Evolutionary conservation across 805 yeast genomes (phyloP).

Genomic region (Wickerhamiella qilinensis): DNA sequence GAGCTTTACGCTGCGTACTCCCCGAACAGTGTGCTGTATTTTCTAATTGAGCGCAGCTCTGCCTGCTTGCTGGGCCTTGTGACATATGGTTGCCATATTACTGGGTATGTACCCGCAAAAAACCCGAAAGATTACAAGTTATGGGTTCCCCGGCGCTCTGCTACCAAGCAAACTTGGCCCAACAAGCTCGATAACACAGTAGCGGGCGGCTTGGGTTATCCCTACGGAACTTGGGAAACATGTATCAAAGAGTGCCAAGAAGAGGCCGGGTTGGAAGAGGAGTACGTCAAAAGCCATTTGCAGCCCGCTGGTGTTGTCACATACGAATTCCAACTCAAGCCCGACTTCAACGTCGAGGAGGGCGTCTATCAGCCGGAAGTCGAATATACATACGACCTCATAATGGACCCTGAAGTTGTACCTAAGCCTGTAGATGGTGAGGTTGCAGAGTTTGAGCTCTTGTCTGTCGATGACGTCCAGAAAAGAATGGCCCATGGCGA

Average conservation of each 20-base stretch:
- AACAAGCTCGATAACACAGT: conserved; percentile 83
- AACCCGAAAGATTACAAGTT: conserved; percentile 21
- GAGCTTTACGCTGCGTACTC: conserved; percentile 65
- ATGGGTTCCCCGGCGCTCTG: conserved; percentile 79
- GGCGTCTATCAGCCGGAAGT: conserved; percentile 80
- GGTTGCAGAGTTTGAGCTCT: conserved; percentile 52
- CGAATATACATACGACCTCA: conserved; percentile 64
- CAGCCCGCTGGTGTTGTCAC: conserved; percentile 48
- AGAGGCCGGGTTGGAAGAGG: conserved; percentile 64
- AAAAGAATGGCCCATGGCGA: conserved; percentile 34
- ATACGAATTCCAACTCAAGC: conserved; percentile 28
- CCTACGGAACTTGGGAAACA: conserved; percentile 60
- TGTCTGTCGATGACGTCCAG: conserved; percentile 43
- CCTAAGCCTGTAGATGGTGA: conserved; percentile 61
- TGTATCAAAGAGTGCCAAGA: conserved; percentile 74
- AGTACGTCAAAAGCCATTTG: conserved; percentile 31
- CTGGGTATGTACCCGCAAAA: conserved; percentile 50
- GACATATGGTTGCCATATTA: conserved; percentile 80
- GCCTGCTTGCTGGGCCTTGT: conserved; percentile 71
- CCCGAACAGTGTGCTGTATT: conserved; percentile 38
- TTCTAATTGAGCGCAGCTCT: conserved; percentile 64
- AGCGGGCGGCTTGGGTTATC: conserved; percentile 88
- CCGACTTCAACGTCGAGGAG: conserved; percentile 25
- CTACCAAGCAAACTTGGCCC: conserved; percentile 74
- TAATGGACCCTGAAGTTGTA: conserved; percentile 27